Conservation (phyloP, 2,329 filamentous ascomycete genomes). For the Colletotrichum abscissum region DNA sequence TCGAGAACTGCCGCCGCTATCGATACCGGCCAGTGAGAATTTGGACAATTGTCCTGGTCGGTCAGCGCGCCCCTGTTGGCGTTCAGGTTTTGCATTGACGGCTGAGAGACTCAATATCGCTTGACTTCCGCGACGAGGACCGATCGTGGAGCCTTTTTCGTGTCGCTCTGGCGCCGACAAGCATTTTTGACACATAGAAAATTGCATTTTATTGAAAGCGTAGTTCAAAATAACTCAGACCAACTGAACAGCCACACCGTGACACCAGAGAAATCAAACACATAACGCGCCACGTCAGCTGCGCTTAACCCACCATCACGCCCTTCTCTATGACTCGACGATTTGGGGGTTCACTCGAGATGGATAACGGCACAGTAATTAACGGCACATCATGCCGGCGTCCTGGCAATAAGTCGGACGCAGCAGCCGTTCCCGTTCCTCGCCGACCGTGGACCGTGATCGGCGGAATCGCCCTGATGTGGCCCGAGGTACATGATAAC, state of each 20-base stretch:
- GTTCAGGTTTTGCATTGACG: conserved; percentile 5
- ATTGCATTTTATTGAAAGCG: not conserved
- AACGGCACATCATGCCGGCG: not conserved
- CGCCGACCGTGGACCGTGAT: not conserved
- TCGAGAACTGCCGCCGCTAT: not conserved
- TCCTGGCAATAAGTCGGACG: not conserved
- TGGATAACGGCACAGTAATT: not conserved
- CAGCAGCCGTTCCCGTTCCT: not conserved
- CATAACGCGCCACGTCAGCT: conserved; percentile 20
- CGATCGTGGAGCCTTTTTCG: conserved; percentile 5
- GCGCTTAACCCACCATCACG: not conserved
- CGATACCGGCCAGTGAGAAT: not conserved
- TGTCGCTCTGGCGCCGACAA: not conserved
- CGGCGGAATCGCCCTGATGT: not conserved
- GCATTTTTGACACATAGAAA: conserved; percentile 3
- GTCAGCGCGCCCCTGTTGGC: not conserved
- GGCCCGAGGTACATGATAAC: conserved; percentile 10
- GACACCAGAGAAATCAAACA: not conserved
- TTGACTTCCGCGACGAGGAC: conserved; percentile 5
- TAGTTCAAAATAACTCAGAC: not conserved
- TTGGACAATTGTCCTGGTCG: not conserved
- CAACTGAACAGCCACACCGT: not conserved
- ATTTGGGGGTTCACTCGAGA: not conserved
- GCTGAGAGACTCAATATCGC: conserved; percentile 15
- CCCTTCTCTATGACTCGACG: conserved; percentile 2